phyloP scores from a whole-genome alignment of 176 grass and related monocot species.

The Eremochloa ophiuroides region DNA sequence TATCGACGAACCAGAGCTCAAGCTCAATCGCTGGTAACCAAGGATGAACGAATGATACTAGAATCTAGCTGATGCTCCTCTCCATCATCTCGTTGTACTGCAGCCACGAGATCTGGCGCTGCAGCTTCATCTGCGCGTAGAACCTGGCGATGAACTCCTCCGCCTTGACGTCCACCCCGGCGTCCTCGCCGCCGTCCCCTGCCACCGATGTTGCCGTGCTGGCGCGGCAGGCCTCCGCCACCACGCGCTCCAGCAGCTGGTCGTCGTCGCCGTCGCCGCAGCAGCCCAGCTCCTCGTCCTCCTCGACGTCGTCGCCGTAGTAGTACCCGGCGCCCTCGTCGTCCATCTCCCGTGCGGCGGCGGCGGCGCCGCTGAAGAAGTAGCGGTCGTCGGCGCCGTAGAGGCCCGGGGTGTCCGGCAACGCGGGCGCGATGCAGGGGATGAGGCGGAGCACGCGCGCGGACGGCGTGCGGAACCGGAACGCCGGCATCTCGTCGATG shows the following conservation, averaged over 20 bases:
- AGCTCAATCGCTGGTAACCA: not conserved
- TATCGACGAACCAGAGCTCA: not conserved
- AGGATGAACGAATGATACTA: not conserved
- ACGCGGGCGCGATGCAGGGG: slow-evolving; percentile 57
- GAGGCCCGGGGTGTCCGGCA: slow-evolving; percentile 33
- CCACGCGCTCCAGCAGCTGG: slow-evolving; percentile 16
- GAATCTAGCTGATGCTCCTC: slow-evolving; percentile 40
- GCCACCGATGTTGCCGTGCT: not conserved
- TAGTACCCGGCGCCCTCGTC: not conserved
- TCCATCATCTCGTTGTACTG: slow-evolving; percentile 75
- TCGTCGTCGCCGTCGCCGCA: not conserved
- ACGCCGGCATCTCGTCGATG: slow-evolving; percentile 74
- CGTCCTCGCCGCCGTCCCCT: slow-evolving; percentile 6
- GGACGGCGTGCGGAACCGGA: slow-evolving; percentile 66
- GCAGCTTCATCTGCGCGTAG: slow-evolving; percentile 73
- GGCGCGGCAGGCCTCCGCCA: slow-evolving; percentile 28
- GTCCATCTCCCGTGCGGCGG: not conserved
- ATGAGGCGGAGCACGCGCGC: slow-evolving; percentile 53
- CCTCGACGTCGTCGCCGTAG: not conserved
- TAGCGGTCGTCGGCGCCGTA: slow-evolving; percentile 44
- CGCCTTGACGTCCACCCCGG: slow-evolving; percentile 68
- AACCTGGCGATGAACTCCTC: slow-evolving; percentile 88
- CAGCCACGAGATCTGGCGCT: slow-evolving; percentile 59
- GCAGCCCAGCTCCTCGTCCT: not conserved
- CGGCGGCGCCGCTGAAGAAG: slow-evolving; percentile 19